Evolutionary conservation across 805 yeast species (phyloP).

Genomic region (Tetrapisispora fleetii): DNA sequence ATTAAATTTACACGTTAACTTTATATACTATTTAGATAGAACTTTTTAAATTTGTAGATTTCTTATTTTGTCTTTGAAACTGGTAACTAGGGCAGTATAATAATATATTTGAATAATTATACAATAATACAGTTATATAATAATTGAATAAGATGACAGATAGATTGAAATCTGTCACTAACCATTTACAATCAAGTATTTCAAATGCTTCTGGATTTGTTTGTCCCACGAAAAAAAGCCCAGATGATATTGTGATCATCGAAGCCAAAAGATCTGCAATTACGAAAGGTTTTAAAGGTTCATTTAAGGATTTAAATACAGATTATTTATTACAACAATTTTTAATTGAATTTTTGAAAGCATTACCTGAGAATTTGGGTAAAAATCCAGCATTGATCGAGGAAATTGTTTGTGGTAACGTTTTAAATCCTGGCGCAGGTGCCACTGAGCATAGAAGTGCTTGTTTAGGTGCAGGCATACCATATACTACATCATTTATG

Average conservation of each 20-base stretch:
- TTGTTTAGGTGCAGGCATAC: conserved; percentile 81
- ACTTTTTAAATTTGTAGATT: no score
- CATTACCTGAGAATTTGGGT: conserved; percentile 32
- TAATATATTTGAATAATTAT: neutral
- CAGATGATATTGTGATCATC: conserved; percentile 86
- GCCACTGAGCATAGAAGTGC: conserved; percentile 94
- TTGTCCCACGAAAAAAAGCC: conserved; percentile 32
- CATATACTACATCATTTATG: conserved; percentile 64
- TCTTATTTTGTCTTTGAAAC: no score
- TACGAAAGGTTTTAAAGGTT: conserved; percentile 80
- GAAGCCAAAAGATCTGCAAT: conserved; percentile 87
- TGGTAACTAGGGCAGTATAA: no score
- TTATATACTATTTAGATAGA: no score
- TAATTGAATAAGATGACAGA: conserved; percentile 14
- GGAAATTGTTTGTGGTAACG: conserved; percentile 87
- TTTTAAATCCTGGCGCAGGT: conserved; percentile 86
- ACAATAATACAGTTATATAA: neutral
- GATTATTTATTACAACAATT: conserved; percentile 68
- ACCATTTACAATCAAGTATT: conserved; percentile 13
- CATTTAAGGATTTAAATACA: conserved; percentile 70
- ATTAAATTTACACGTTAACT: no score
- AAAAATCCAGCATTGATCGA: conserved; percentile 54
- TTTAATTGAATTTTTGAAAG: conserved; percentile 49
- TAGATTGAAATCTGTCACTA: conserved; percentile 23
- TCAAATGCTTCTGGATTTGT: conserved; percentile 4